phyloP scores from a whole-genome alignment of 2,329 filamentous ascomycete species.

The Sclerotinia sclerotiorum region DNA sequence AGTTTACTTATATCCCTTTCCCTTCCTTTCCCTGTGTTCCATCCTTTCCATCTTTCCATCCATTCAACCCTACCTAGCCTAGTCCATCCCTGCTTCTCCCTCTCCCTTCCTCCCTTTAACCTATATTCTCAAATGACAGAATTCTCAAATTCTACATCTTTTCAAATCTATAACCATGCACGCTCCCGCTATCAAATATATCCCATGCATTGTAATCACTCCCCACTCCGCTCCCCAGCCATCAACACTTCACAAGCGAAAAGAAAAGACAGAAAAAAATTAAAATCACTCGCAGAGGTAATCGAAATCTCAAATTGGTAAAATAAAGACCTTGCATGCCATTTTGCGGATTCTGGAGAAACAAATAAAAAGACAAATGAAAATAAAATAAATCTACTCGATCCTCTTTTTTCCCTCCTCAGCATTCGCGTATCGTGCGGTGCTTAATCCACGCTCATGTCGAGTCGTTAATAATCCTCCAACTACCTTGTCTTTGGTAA shows the following conservation, averaged over 20 bases:
- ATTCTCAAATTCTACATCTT: conserved; percentile 9
- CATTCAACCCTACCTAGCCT: not conserved
- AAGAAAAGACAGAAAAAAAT: not conserved
- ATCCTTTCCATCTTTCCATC: not conserved
- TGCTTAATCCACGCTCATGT: conserved; percentile 82
- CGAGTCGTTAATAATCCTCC: conserved; percentile 65
- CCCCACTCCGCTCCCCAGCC: not conserved
- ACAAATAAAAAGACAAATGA: conserved; percentile 3
- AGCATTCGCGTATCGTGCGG: conserved; percentile 75
- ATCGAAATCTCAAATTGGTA: not conserved
- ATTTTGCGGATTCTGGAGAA: conserved; percentile 1
- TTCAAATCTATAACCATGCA: conserved; percentile 8
- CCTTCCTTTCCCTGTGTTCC: not conserved
- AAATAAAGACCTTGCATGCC: conserved; percentile 9
- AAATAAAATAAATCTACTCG: conserved; percentile 49
- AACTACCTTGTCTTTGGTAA: conserved; percentile 77
- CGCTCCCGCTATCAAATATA: conserved; percentile 1
- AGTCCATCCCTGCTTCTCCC: not conserved
- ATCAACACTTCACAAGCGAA: not conserved
- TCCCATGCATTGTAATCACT: not conserved
- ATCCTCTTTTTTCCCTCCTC: conserved; percentile 99
- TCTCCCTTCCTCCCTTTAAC: not conserved
- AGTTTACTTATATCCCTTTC: not conserved
- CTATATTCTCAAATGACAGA: not conserved
- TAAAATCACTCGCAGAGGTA: not conserved